Percentiles rank a stretch among this genome's conserved stretches.
Evolutionary conservation across 345 rosid genomes (phyloP).

Genomic region (Turritis glabra): DNA sequence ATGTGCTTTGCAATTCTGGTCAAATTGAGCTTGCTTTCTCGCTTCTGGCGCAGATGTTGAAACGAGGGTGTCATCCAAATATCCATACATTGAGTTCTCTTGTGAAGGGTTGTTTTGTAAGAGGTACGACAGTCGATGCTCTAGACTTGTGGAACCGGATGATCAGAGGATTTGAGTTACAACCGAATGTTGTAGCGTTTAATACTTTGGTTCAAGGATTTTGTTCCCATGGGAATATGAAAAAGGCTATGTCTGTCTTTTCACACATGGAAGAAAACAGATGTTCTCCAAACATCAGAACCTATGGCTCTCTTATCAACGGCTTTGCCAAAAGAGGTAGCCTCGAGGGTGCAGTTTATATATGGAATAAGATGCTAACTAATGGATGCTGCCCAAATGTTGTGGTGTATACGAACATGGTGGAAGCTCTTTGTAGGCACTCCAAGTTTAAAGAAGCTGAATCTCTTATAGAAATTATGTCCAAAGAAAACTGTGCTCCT

Average conservation of each 20-base stretch:
- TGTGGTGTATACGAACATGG: conserved; percentile 85
- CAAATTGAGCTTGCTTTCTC: conserved; percentile 59
- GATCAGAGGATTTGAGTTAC: conserved; percentile 46
- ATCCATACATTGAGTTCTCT: conserved; percentile 65
- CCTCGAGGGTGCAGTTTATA: conserved; percentile 59
- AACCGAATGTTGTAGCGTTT: conserved; percentile 64
- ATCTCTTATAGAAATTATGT: conserved; percentile 64
- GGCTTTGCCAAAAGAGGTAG: conserved; percentile 73
- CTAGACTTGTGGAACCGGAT: conserved; percentile 62
- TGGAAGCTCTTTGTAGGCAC: conserved; percentile 66
- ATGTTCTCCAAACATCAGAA: conserved; percentile 53
- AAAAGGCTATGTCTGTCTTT: conserved; percentile 54
- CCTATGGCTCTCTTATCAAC: conserved; percentile 69
- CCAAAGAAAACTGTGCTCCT: conserved; percentile 59
- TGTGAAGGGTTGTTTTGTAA: conserved; percentile 64
- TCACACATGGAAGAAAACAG: conserved; percentile 59
- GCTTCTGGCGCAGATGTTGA: conserved; percentile 63
- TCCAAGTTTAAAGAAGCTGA: conserved; percentile 65
- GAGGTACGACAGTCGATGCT: conserved; percentile 52
- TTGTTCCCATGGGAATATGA: conserved; percentile 52
- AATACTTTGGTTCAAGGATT: conserved; percentile 72
- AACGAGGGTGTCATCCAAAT: conserved; percentile 74
- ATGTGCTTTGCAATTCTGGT: conserved; percentile 55
- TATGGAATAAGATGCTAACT: conserved; percentile 82
- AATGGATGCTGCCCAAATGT: conserved; percentile 69